A percentile compares a stretch with the other conserved stretches of the same genome.
Conservation (phyloP, 2,329 filamentous ascomycete species). For the Grosmannia serpens region DNA sequence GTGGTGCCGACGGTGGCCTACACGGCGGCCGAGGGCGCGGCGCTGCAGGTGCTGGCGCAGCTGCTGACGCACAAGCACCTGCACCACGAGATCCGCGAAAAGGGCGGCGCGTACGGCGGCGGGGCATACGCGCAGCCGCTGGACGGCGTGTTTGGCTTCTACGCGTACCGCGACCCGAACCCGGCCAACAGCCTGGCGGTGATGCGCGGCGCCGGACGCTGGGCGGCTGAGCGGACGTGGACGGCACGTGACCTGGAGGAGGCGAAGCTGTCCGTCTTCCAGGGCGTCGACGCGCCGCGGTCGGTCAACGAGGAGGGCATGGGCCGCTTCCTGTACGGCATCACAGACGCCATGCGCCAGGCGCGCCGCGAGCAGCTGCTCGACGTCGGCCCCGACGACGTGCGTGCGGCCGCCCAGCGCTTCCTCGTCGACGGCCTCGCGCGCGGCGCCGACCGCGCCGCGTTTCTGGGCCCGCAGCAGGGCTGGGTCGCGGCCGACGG, state of each 20-base stretch:
- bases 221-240: constrained; percentile 72
- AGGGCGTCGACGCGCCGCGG: constrained; percentile 77
- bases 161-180: constrained; percentile 94
- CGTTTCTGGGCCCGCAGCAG: constrained; percentile 75
- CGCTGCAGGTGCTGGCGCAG: constrained; percentile 80
- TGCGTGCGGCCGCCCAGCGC: constrained; percentile 68
- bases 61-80: constrained; percentile 92
- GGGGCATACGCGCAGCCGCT: constrained; percentile 73
- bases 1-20: constrained; percentile 79
- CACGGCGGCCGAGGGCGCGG: constrained; percentile 59
- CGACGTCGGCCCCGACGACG: constrained; percentile 71
- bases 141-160: constrained; percentile 84
- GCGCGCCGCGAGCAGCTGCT: constrained; percentile 70
- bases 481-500: constrained; percentile 54
- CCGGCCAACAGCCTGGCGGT: constrained; percentile 78
- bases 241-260: constrained; percentile 80
- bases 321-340: constrained; percentile 69
- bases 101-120: constrained; percentile 91
- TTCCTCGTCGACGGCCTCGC: constrained; percentile 62
- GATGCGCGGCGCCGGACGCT: constrained; percentile 71
- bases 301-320: constrained; percentile 84
- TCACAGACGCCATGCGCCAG: constrained; percentile 85
- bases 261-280: constrained; percentile 91
- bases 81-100: constrained; percentile 95
- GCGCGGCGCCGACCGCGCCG: constrained; percentile 48